Evolutionary conservation across 257 asterid genomes (phyloP).

Genomic region (Solanum paucissectum): DNA sequence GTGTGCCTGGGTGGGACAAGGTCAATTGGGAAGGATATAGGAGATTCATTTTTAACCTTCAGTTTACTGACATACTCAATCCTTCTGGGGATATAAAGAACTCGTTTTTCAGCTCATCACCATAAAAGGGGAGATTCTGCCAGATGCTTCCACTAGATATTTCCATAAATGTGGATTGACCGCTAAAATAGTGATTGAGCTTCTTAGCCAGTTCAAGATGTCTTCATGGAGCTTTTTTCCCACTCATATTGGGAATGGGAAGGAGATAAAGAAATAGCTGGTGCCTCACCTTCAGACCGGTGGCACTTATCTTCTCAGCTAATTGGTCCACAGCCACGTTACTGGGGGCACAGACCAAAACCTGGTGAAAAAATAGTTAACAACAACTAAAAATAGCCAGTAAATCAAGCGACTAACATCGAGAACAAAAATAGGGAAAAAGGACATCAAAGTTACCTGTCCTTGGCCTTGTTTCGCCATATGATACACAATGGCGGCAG

Average conservation of each 20-base stretch:
- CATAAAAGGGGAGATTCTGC: neutral
- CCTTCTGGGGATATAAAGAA: neutral
- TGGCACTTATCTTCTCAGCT: conserved; percentile 97
- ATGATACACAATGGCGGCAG: conserved; percentile 98
- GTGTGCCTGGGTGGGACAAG: neutral
- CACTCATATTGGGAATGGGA: neutral
- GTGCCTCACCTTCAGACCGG: conserved; percentile 76
- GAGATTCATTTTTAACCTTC: neutral
- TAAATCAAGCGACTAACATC: neutral
- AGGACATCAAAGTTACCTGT: conserved; percentile 38
- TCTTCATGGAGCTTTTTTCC: neutral
- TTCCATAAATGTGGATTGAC: neutral
- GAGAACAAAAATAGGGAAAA: neutral
- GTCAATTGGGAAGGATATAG: neutral
- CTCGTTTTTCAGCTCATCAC: neutral
- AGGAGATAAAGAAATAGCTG: neutral
- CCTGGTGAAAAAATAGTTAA: conserved; percentile 34
- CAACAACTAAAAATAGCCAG: neutral
- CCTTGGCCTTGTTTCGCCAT: conserved; percentile 99
- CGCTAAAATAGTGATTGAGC: neutral
- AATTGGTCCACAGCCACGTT: conserved; percentile 99
- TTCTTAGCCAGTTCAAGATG: neutral
- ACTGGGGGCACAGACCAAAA: conserved; percentile 99
- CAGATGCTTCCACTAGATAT: neutral
- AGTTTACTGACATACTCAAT: neutral